These are phyloP conservation scores for Cercospora citrullina DNA, from an alignment of 2,329 filamentous ascomycete genomes.

Conservation along the genomic window DNA sequence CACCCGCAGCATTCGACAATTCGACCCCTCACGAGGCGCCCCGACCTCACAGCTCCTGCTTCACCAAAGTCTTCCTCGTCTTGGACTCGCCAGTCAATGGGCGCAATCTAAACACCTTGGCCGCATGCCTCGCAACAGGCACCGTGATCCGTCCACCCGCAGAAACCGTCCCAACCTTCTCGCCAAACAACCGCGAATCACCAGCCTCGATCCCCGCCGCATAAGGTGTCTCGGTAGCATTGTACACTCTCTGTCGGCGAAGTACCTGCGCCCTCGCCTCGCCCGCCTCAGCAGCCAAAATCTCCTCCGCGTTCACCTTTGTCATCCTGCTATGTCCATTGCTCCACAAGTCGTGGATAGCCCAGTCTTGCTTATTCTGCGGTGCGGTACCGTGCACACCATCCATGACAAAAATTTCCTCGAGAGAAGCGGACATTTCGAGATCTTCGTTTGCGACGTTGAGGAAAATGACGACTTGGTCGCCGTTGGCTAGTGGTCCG, in stretches of 20 bases:
- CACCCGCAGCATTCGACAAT: neutral
- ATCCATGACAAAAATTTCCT: conserved; percentile 1
- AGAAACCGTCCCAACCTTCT: neutral
- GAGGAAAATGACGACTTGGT: conserved; percentile 2
- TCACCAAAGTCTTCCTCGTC: neutral
- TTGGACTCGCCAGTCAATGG: neutral
- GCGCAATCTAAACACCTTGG: neutral
- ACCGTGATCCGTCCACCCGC: neutral
- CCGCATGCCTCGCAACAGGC: neutral
- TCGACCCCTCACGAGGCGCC: neutral
- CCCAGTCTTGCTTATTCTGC: conserved; percentile 5
- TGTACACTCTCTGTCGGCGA: neutral
- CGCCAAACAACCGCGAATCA: neutral
- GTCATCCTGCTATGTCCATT: conserved; percentile 4
- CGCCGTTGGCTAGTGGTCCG: conserved; percentile 5
- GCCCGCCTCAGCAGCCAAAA: neutral
- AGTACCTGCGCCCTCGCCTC: neutral
- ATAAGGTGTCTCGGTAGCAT: neutral
- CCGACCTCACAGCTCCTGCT: neutral
- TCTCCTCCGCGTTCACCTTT: conserved; percentile 5
- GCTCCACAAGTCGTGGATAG: neutral
- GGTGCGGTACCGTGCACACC: neutral
- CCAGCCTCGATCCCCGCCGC: neutral
- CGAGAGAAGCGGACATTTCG: conserved; percentile 1
- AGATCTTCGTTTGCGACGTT: conserved; percentile 1